Conservation (phyloP, 1,139 yeast genomes). For the Yamadazyma triangularis region DNA sequence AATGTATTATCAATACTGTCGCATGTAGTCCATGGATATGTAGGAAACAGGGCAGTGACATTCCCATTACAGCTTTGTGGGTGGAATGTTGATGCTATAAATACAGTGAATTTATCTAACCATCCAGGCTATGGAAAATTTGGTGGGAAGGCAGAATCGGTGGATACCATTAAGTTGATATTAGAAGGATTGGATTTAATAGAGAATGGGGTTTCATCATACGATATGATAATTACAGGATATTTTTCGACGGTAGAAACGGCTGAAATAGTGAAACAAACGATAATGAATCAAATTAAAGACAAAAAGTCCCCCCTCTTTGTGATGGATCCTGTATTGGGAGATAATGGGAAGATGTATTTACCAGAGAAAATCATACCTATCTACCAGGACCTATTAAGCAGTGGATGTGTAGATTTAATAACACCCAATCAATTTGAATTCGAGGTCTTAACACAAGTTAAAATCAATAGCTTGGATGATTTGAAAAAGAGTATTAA, state of each 20-base stretch:
- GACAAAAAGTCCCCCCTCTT: constrained; percentile 31
- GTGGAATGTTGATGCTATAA: constrained; percentile 41
- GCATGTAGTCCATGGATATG: constrained; percentile 46
- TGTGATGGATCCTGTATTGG: constrained; percentile 90
- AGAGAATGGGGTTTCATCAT: constrained; percentile 7
- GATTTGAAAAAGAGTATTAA: constrained; percentile 44
- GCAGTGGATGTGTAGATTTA: constrained; percentile 51
- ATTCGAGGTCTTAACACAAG: constrained; percentile 64
- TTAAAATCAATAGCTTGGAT: constrained; percentile 36
- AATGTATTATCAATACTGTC: constrained; percentile 37
- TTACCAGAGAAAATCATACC: constrained; percentile 69
- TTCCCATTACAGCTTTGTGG: constrained; percentile 42
- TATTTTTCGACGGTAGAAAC: constrained; percentile 36
- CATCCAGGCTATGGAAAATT: constrained; percentile 46
- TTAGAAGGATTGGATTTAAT: constrained; percentile 30
- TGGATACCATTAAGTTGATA: constrained; percentile 10
- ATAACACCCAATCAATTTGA: constrained; percentile 94
- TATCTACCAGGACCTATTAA: constrained; percentile 55
- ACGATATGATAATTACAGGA: constrained; percentile 31
- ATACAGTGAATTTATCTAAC: constrained; percentile 40
- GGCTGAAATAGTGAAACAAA: constrained; percentile 16
- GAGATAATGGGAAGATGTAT: constrained; percentile 82
- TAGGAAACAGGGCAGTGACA: constrained; percentile 38
- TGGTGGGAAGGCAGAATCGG: constrained; percentile 19
- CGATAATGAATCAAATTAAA: constrained; percentile 9